Conservation (phyloP, 768 basidiomycete genomes). For the Suillus bovinus region DNA sequence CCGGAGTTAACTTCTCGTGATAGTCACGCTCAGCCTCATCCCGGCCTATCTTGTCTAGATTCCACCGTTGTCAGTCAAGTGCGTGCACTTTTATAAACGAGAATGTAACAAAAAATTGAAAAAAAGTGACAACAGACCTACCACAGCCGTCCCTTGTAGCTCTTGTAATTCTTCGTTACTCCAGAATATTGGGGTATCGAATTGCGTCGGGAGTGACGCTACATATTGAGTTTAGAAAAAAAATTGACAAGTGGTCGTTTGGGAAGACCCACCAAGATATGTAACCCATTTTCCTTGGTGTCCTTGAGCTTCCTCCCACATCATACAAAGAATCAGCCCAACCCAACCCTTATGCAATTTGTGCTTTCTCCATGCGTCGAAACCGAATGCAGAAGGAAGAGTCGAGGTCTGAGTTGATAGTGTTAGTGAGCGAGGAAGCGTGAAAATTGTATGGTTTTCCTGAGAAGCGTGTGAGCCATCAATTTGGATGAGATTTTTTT, state of each 20-base stretch:
- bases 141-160: constrained; percentile 81
- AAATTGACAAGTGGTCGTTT: not conserved
- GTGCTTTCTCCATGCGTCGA: constrained; percentile 60
- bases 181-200: constrained; percentile 98
- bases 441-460: constrained; percentile 78
- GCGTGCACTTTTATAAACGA: constrained; percentile 2
- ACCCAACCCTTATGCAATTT: constrained; percentile 76
- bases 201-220: constrained; percentile 65
- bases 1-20: constrained; percentile 61
- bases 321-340: constrained; percentile 88
- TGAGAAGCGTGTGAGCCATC: constrained; percentile 27
- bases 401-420: constrained; percentile 78
- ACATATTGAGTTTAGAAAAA: not conserved
- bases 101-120: not conserved
- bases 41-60: constrained; percentile 82
- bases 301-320: constrained; percentile 86
- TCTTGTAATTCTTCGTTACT: constrained; percentile 65
- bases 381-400: constrained; percentile 60
- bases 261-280: constrained; percentile 61
- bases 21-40: constrained; percentile 80
- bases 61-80: constrained; percentile 5
- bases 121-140: constrained; percentile 55
- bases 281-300: constrained; percentile 61
- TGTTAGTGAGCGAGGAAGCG: constrained; percentile 74
- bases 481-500: not conserved